Evolutionary conservation across 352 stramenopile genomes (phyloP).

Genomic region (Phytophthora quininea): DNA sequence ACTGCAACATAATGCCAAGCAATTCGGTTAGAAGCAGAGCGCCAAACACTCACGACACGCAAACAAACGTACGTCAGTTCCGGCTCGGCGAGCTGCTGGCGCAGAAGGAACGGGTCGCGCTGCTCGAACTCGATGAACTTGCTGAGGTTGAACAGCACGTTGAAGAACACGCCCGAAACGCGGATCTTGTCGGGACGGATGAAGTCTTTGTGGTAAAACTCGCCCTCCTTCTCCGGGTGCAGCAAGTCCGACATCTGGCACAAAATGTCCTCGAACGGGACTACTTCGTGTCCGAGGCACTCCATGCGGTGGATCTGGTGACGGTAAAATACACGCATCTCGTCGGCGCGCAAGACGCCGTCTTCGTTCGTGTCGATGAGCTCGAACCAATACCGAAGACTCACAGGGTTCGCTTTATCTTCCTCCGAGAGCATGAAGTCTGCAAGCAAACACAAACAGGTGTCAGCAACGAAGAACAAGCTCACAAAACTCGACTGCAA

Average conservation of each 20-base stretch:
- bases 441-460: constrained; percentile 16
- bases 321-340: constrained; percentile 95
- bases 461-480: constrained; percentile 1
- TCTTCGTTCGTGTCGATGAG: constrained; percentile 98
- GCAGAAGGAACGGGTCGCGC: constrained; percentile 96
- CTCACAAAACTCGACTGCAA: not conserved
- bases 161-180: constrained; percentile 97
- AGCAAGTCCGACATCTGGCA: constrained; percentile 97
- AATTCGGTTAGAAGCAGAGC: constrained; percentile 12
- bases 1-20: constrained; percentile 29
- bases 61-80: constrained; percentile 76
- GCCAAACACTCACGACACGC: not conserved
- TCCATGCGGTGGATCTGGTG: constrained; percentile 97
- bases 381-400: constrained; percentile 98
- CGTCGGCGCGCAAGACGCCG: constrained; percentile 95
- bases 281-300: constrained; percentile 97
- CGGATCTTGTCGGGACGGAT: constrained; percentile 88
- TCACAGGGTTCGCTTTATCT: constrained; percentile 97
- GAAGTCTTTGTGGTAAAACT: constrained; percentile 84
- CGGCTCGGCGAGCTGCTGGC: constrained; percentile 91
- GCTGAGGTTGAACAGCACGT: constrained; percentile 99
- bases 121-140: constrained; percentile 99
- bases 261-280: constrained; percentile 98
- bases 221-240: constrained; percentile 75
- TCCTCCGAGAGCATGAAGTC: constrained; percentile 99